phyloP scores from a whole-genome alignment of 108 stramenopile genomes.

The Fragilaria crotonensis region DNA sequence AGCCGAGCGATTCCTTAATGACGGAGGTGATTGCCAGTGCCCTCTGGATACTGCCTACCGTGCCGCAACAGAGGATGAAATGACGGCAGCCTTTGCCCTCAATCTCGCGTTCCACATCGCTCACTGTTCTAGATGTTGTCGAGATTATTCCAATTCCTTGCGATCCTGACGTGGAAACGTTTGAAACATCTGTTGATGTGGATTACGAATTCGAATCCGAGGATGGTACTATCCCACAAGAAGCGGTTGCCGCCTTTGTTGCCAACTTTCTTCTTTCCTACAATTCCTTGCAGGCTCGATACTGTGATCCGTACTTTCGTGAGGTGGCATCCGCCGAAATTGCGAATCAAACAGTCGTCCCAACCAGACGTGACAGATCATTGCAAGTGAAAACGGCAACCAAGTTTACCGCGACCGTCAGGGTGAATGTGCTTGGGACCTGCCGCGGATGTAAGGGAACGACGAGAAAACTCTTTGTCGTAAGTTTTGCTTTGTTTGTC shows the following conservation, averaged over 20 bases:
- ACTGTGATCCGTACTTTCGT: neutral
- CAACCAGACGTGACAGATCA: neutral
- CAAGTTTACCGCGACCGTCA: neutral
- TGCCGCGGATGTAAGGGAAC: neutral
- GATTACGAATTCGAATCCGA: neutral
- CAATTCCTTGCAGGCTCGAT: neutral
- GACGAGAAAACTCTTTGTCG: neutral
- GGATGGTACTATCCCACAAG: neutral
- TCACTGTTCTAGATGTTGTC: neutral
- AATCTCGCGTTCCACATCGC: neutral
- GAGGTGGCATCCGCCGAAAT: neutral
- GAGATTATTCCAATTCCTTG: neutral
- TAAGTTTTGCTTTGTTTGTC: too few relatives aligned
- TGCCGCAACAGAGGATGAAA: neutral
- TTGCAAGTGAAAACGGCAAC: neutral
- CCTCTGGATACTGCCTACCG: neutral
- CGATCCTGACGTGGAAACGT: neutral
- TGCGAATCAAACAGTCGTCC: neutral
- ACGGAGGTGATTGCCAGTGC: neutral
- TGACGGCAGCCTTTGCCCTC: neutral
- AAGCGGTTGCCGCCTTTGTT: neutral
- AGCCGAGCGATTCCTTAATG: neutral
- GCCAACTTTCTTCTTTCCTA: neutral
- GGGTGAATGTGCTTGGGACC: neutral
- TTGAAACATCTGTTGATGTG: neutral